A percentile compares a stretch with the other conserved stretches of the same genome.
Conservation (phyloP, 257 asterid genomes). For the Voacanga thouarsii region DNA sequence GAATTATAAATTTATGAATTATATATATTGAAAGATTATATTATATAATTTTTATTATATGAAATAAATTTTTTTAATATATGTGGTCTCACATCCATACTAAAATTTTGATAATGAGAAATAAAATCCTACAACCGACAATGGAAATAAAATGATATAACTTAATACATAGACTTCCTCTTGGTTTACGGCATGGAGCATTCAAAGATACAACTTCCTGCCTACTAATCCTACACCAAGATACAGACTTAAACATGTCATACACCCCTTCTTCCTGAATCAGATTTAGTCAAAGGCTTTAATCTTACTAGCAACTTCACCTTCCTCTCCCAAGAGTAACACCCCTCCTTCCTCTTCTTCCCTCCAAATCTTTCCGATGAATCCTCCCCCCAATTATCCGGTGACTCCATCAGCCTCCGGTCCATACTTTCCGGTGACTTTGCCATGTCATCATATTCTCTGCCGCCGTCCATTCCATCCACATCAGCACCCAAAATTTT, state of each 20-base stretch:
- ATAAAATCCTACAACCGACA: too few species aligned
- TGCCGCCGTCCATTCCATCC: conserved; percentile 18
- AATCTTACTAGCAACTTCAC: conserved; percentile 37
- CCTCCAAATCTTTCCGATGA: conserved; percentile 26
- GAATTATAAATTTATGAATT: too few species aligned
- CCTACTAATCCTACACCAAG: background rate
- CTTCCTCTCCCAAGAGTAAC: conserved; percentile 30
- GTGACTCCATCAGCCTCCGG: conserved; percentile 18
- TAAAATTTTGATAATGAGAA: too few species aligned
- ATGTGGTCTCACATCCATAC: too few species aligned
- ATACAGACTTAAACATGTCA: background rate
- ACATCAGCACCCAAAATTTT: conserved; percentile 35
- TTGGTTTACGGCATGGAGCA: too few species aligned
- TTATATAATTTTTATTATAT: too few species aligned
- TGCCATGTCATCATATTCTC: conserved; percentile 25
- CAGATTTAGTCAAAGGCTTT: conserved; percentile 42
- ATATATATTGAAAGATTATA: too few species aligned
- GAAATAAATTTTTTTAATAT: too few species aligned
- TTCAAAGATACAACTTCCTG: background rate
- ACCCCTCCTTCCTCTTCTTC: conserved; percentile 30
- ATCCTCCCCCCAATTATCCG: conserved; percentile 19
- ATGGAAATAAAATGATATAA: too few species aligned
- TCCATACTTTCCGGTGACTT: conserved; percentile 25
- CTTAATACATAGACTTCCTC: too few species aligned
- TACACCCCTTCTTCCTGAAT: conserved; percentile 42